phyloP scores from a whole-genome alignment of 2,329 filamentous ascomycete genomes.

The Colletotrichum destructivum region DNA sequence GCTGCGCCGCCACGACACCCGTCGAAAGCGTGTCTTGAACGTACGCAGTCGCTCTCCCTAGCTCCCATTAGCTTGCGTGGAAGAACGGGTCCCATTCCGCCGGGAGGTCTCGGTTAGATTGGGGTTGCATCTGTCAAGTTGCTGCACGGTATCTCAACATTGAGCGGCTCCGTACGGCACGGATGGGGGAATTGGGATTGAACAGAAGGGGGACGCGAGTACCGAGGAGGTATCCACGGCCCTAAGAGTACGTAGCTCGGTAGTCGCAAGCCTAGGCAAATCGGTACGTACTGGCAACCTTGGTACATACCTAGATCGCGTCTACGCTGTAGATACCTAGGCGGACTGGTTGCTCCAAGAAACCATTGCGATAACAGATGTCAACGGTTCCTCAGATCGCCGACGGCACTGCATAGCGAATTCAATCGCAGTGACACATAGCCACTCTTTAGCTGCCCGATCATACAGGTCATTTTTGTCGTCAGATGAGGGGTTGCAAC shows the following conservation, averaged over 20 bases:
- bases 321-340: background rate
- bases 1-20: background rate
- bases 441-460: background rate
- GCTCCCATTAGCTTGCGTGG: slow-evolving; percentile 31
- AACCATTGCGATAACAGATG: background rate
- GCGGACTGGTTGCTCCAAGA: background rate
- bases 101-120: slow-evolving; percentile 39
- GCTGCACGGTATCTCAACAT: slow-evolving; percentile 16
- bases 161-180: slow-evolving; percentile 16
- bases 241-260: slow-evolving; percentile 13
- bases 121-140: slow-evolving; percentile 31
- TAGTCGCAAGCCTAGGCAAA: background rate
- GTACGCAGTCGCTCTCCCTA: slow-evolving; percentile 33
- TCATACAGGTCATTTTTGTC: background rate
- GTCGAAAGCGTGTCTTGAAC: slow-evolving; percentile 14
- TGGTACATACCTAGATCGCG: no score
- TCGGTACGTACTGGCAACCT: no score
- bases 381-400: background rate
- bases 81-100: slow-evolving; percentile 33
- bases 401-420: background rate
- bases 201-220: background rate
- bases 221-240: background rate
- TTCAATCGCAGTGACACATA: background rate
- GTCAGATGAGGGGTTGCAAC: background rate
- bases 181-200: background rate